These are phyloP conservation scores for Coprinellus micaceus DNA, from an alignment of 768 basidiomycete species.

Conservation along the genomic window DNA sequence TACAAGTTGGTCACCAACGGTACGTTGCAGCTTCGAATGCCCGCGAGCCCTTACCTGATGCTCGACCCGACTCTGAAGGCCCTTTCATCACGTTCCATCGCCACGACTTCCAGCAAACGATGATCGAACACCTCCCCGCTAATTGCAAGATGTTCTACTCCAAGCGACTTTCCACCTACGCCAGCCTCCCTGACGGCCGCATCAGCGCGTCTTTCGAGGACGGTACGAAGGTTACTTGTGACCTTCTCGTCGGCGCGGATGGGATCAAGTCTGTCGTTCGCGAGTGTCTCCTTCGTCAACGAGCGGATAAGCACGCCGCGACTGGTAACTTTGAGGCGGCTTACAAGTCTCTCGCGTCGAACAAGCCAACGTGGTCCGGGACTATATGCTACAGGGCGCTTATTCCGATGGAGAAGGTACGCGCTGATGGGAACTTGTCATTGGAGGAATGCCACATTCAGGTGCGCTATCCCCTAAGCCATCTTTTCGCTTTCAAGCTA, in stretches of 20 bases:
- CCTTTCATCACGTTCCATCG: constrained; percentile 46
- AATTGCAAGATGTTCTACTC: constrained; percentile 39
- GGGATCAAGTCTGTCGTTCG: constrained; percentile 21
- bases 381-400: constrained; percentile 31
- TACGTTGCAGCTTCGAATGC: background rate
- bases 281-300: constrained; percentile 9
- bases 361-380: constrained; percentile 36
- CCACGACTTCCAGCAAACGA: constrained; percentile 53
- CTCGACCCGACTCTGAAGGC: constrained; percentile 22
- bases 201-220: constrained; percentile 25
- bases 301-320: constrained; percentile 12
- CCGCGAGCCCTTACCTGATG: background rate
- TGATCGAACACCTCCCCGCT: constrained; percentile 42
- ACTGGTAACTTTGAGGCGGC: constrained; percentile 6
- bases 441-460: constrained; percentile 16
- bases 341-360: background rate
- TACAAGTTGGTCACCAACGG: constrained; percentile 4
- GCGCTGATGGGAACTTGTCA: constrained; percentile 18
- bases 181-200: constrained; percentile 20
- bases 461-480: constrained; percentile 1
- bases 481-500: background rate
- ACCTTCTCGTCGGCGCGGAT: constrained; percentile 32
- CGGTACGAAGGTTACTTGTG: constrained; percentile 23
- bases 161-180: constrained; percentile 50
- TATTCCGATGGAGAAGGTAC: constrained; percentile 23